Conservation (phyloP, 1,284 basidiomycete species). For the Malassezia nana region DNA sequence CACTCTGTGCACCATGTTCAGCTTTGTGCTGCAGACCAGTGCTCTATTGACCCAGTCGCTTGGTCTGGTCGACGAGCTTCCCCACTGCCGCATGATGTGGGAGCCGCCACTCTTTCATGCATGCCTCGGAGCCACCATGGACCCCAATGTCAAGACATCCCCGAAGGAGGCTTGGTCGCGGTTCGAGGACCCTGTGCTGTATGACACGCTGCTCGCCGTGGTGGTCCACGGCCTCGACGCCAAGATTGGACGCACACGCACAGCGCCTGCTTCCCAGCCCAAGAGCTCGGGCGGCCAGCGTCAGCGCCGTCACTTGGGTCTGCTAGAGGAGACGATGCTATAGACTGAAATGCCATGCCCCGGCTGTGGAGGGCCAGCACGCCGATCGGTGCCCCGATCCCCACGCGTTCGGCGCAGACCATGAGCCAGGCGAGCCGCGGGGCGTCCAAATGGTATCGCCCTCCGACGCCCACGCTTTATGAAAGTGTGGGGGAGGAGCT, state of each 20-base stretch:
- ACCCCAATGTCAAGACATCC: not conserved
- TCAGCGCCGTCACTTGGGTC: constrained; percentile 15
- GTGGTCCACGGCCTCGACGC: constrained; percentile 10
- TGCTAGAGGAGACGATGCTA: constrained; percentile 16
- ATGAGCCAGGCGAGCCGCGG: not conserved
- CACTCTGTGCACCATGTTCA: constrained; percentile 12
- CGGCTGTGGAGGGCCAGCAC: not conserved
- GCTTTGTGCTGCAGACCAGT: constrained; percentile 16
- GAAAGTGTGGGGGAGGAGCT: constrained; percentile 12
- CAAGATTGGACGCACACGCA: constrained; percentile 9
- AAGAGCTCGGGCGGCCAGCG: not conserved
- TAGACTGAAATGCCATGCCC: not conserved
- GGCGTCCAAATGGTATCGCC: constrained; percentile 13
- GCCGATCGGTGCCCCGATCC: not conserved
- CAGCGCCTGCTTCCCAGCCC: not conserved
- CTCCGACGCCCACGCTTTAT: constrained; percentile 9
- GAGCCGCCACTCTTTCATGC: constrained; percentile 18
- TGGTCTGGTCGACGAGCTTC: not conserved
- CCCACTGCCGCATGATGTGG: constrained; percentile 1
- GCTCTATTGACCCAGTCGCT: constrained; percentile 13
- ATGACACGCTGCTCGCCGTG: constrained; percentile 1
- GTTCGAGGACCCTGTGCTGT: constrained; percentile 12
- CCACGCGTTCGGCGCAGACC: not conserved
- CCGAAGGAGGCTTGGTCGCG: constrained; percentile 8
- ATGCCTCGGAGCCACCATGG: constrained; percentile 5